phyloP scores from a whole-genome alignment of 2,329 filamentous ascomycete genomes.

The Pseudocercospora musae region DNA sequence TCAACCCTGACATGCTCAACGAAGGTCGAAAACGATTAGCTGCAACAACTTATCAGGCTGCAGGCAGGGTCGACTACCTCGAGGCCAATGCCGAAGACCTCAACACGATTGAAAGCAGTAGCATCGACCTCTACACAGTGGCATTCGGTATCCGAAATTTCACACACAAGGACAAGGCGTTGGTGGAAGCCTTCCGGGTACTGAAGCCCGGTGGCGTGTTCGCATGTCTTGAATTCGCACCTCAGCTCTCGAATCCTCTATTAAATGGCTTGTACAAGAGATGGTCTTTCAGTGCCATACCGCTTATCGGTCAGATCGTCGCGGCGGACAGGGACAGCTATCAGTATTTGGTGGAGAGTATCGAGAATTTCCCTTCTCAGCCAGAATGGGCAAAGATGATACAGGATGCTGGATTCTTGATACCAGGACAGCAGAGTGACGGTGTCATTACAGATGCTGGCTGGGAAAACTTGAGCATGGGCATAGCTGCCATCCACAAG shows the following conservation, averaged over 20 bases:
- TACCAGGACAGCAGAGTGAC: slow-evolving; percentile 55
- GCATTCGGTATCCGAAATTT: slow-evolving; percentile 98
- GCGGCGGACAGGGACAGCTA: slow-evolving; percentile 94
- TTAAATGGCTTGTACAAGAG: slow-evolving; percentile 87
- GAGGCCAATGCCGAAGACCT: slow-evolving; percentile 87
- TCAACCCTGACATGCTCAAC: slow-evolving; percentile 90
- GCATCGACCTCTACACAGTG: slow-evolving; percentile 93
- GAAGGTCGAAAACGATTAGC: slow-evolving; percentile 79
- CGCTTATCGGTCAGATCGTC: slow-evolving; percentile 90
- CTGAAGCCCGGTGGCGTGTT: slow-evolving; percentile 94
- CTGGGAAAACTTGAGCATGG: slow-evolving; percentile 87
- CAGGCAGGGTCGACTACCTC: slow-evolving; percentile 64
- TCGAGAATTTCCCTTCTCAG: slow-evolving; percentile 87
- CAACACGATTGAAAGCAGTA: slow-evolving; percentile 60
- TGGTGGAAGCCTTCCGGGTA: slow-evolving; percentile 80
- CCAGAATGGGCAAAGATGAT: slow-evolving; percentile 82
- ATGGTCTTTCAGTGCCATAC: slow-evolving; percentile 94
- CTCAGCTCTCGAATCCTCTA: slow-evolving; percentile 70
- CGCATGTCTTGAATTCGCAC: slow-evolving; percentile 89
- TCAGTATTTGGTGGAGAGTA: slow-evolving; percentile 97
- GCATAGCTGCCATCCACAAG: slow-evolving; percentile 94
- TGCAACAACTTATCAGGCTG: slow-evolving; percentile 56
- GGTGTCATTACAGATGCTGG: slow-evolving; percentile 52
- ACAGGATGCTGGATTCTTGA: slow-evolving; percentile 74
- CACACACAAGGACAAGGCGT: slow-evolving; percentile 79